Evolutionary conservation across 148 eudicot genomes (phyloP), one percentile per base, ranked within the genome.

Genomic region (Silene uniflora): DNA sequence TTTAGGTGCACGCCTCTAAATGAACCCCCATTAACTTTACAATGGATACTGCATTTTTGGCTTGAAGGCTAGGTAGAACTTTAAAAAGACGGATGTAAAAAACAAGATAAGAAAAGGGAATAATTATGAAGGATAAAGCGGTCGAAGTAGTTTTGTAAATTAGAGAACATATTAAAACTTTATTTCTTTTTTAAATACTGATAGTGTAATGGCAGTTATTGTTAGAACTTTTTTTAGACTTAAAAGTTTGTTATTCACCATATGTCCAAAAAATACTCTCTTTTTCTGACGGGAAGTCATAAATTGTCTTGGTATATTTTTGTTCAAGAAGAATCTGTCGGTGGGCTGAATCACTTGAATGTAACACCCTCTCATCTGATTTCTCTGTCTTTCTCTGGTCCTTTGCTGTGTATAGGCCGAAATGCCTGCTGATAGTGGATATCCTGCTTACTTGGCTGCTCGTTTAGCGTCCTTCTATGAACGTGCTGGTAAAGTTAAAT

Each of bases 391-490:
- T 49, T 49, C 55, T 49, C 11, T 47, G 2, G 59, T 21, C 10
- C 11, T 5, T 44, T 72, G 11, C 74, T 74, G 11, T 69, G 23
- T 72, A 64, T 77, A 94, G 97, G 98, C 98, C 24, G 97, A 94
- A 81, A 94, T 94, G 98, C 98, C 97, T 62, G 98, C 98, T 27
- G 97, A 94, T 75, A 94, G 98, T 91, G 97, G 98, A 76, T 94
- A 94, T 83, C 98, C 98, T 82, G 97, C 97, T 83, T 94, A 94
- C 83, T 80, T 94, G 87, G 97, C 98, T 73, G 98, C 98, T 22
- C 96, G 98, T 79, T 83, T 94, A 80, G 98, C 98, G 27, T 94
- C 98, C 22, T 94, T 94, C 78, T 94, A 94, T 75, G 98, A 94
- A 78, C 95, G 97, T 86, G 98, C 98, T 72, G 98, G 98, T 63